Evolutionary conservation across 768 basidiomycete species (phyloP).

Genomic region (Boletus rubroflammeus): DNA sequence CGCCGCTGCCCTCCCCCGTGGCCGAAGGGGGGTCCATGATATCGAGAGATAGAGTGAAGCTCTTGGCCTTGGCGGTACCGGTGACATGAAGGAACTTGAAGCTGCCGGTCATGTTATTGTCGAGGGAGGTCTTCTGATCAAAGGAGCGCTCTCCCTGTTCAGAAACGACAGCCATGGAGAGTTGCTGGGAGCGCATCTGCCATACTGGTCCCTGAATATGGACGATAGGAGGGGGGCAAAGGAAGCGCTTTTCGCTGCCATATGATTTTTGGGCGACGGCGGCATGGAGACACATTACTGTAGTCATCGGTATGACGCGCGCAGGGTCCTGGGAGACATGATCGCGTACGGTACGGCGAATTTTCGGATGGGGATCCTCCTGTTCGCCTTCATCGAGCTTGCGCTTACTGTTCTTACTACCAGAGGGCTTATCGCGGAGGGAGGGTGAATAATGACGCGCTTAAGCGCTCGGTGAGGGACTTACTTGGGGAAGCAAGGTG

Average conservation of each 20-base stretch:
- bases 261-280: constrained; percentile 96
- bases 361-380: constrained; percentile 68
- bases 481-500: constrained; percentile 39
- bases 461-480: constrained; percentile 28
- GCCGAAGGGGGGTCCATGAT: constrained; percentile 72
- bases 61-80: constrained; percentile 85
- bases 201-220: constrained; percentile 87
- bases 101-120: constrained; percentile 80
- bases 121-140: constrained; percentile 80
- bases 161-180: constrained; percentile 83
- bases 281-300: constrained; percentile 85
- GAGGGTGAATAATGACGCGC: constrained; percentile 26
- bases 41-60: constrained; percentile 81
- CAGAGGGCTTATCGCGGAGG: constrained; percentile 24
- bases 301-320: constrained; percentile 84
- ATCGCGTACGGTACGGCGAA: constrained; percentile 80
- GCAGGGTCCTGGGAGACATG: constrained; percentile 73
- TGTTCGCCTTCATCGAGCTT: constrained; percentile 65
- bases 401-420: constrained; percentile 58
- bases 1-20: constrained; percentile 35
- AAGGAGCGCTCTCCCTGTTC: constrained; percentile 80
- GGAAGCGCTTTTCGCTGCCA: constrained; percentile 90
- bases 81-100: constrained; percentile 92
- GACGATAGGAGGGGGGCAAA: constrained; percentile 91
- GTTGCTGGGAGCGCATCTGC: constrained; percentile 77